Base-by-base conservation (phyloP, 495 filamentous ascomycete species). In the Ascobolus immersus region DNA sequence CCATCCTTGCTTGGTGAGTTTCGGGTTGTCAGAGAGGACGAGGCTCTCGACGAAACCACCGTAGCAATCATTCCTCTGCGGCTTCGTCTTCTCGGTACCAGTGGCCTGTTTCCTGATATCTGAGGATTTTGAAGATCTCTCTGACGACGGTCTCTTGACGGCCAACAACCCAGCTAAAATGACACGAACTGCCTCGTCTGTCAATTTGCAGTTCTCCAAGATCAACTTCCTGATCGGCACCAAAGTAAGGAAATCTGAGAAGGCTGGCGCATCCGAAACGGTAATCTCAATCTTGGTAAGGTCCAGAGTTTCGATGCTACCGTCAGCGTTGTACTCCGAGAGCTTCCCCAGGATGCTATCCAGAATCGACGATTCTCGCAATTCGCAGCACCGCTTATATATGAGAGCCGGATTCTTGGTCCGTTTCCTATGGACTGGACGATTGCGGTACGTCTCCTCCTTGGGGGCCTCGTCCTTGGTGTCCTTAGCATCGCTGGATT, bases 341-440 rank as follows among this genome's bases (percentile, higher is more conserved):
- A 96, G 73, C 46, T 92, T 78, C 37, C 82, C 77, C 11, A 72
- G 77, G 22, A 96, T 73, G 42, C 72, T 76, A 45, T 81, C 81
- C 15, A 94, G 57, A 23, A 90, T 77, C 1, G 76, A 76, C 0
- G 80, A 82, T 54, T 94, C 86, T 39, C 86, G 61, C 17, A 96
- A 57, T 45, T 93, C 82, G 45, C 86, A 94, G 49, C 86, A 94
- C 35, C 86, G 67, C 32, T 81, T 67, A 52, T 96, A 96, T 50
- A 96, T 92, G 36, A 82, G 66, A 6, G 81, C 62, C 4, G 86
- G 84, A 47, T 91, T 84, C 12, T 75, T 92, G 3, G 82, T 93
- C 0, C 35, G 12, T 17, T 45, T 35, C 21, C 52, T 46, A 13
- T 45, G 45, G 13, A 32, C 38, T 1, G 32, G 15, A 15, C 41